A percentile compares a stretch with the other conserved stretches of the same genome.
Evolutionary conservation across 306 rosid genomes (phyloP).

Genomic region (Fragaria nilgerrensis): DNA sequence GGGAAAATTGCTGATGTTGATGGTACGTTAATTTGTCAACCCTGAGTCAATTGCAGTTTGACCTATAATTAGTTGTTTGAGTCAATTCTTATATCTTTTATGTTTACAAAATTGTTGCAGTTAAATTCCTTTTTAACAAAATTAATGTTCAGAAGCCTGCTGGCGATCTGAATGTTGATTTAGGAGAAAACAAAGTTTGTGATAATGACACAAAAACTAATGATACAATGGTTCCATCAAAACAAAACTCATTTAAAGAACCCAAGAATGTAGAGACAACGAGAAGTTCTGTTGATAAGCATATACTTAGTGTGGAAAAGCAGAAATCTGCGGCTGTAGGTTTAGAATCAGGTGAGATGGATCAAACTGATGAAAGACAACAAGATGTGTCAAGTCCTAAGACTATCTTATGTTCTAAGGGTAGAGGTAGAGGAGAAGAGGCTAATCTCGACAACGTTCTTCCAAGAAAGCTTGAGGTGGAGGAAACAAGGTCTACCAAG

Average conservation of each 20-base stretch:
- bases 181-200: slow-evolving; percentile 39
- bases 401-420: slow-evolving; percentile 17
- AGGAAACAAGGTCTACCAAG: slow-evolving; percentile 15
- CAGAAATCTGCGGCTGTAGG: slow-evolving; percentile 5
- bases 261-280: slow-evolving; percentile 24
- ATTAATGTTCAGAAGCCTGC: slow-evolving; percentile 36
- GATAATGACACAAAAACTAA: slow-evolving; percentile 26
- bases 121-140: slow-evolving; percentile 61
- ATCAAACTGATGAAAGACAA: slow-evolving; percentile 13
- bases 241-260: slow-evolving; percentile 24
- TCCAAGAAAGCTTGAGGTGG: slow-evolving; percentile 10
- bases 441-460: slow-evolving; percentile 21
- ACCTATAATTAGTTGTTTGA: slow-evolving; percentile 12
- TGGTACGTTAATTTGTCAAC: slow-evolving; percentile 37
- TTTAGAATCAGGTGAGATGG: slow-evolving; percentile 14
- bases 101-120: slow-evolving; percentile 61
- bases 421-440: slow-evolving; percentile 29
- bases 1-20: slow-evolving; percentile 57
- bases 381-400: slow-evolving; percentile 22
- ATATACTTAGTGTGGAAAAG: slow-evolving; percentile 31
- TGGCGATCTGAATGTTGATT: slow-evolving; percentile 33
- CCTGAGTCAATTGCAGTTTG: neutral
- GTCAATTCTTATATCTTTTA: slow-evolving; percentile 31
- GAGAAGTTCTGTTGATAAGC: slow-evolving; percentile 19
- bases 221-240: slow-evolving; percentile 32